These are phyloP conservation scores for Pistacia vera DNA, from an alignment of 345 rosid species.

Conservation along the genomic window DNA sequence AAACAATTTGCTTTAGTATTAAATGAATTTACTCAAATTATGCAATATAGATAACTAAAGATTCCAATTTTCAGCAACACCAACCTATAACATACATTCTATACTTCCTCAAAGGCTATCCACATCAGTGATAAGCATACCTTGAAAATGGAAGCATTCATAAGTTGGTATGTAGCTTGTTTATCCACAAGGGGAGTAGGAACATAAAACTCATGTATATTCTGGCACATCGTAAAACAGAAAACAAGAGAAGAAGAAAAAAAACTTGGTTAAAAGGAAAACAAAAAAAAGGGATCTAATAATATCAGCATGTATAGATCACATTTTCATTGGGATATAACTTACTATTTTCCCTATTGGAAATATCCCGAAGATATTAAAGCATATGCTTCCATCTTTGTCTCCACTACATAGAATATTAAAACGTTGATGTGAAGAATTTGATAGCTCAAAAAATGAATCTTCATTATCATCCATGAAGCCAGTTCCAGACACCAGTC, in stretches of 20 bases:
- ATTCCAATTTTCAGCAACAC: neutral
- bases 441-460: conserved; percentile 76
- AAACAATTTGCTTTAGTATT: neutral
- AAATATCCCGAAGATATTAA: conserved; percentile 91
- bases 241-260: conserved; percentile 18
- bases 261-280: conserved; percentile 9
- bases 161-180: conserved; percentile 43
- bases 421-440: conserved; percentile 75
- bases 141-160: conserved; percentile 66
- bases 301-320: neutral
- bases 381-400: conserved; percentile 81
- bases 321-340: conserved; percentile 7
- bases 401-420: conserved; percentile 90
- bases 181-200: conserved; percentile 40
- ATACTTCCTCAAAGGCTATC: conserved; percentile 6
- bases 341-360: conserved; percentile 91
- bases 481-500: conserved; percentile 73
- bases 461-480: conserved; percentile 85
- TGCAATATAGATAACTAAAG: neutral
- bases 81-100: neutral
- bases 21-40: neutral
- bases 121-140: conserved; percentile 30
- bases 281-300: neutral
- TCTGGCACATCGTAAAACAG: conserved; percentile 52
- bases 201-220: conserved; percentile 63